These are phyloP conservation scores for Exophiala aquamarina DNA, from an alignment of 2,329 filamentous ascomycete genomes.

Conservation along the genomic window DNA sequence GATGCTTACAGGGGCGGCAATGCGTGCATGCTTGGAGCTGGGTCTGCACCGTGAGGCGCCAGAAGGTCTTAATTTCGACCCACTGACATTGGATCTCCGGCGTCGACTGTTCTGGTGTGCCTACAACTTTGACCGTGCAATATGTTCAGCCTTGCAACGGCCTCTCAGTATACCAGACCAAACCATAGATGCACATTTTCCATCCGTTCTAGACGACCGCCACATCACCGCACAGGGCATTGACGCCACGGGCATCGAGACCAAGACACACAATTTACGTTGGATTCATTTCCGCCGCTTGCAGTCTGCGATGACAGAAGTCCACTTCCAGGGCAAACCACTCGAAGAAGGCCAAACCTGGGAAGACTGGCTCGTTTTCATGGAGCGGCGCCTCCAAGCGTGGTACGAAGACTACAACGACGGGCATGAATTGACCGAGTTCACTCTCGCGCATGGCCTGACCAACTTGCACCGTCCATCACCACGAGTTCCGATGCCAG, in stretches of 20 bases:
- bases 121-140: slow-evolving; percentile 30
- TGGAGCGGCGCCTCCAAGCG: slow-evolving; percentile 28
- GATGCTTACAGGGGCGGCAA: slow-evolving; percentile 31
- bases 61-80: slow-evolving; percentile 24
- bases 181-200: slow-evolving; percentile 29
- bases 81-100: slow-evolving; percentile 29
- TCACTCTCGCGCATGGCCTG: slow-evolving; percentile 28
- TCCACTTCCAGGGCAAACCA: slow-evolving; percentile 31
- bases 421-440: slow-evolving; percentile 28
- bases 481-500: slow-evolving; percentile 28
- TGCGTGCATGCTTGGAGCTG: slow-evolving; percentile 31
- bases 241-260: slow-evolving; percentile 26
- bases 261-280: slow-evolving; percentile 28
- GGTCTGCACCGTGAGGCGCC: slow-evolving; percentile 30
- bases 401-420: slow-evolving; percentile 31
- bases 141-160: slow-evolving; percentile 31
- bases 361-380: slow-evolving; percentile 31
- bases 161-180: slow-evolving; percentile 31
- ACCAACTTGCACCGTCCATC: slow-evolving; percentile 31
- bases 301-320: slow-evolving; percentile 31
- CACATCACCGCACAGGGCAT: slow-evolving; percentile 29
- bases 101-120: slow-evolving; percentile 31
- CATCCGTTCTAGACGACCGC: slow-evolving; percentile 27
- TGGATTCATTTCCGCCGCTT: slow-evolving; percentile 30
- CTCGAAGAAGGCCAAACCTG: slow-evolving; percentile 27